Evolutionary conservation across 2,329 filamentous ascomycete species (phyloP), one percentile per base, ranked within the genome.

Genomic region (Aciculosporium take): DNA sequence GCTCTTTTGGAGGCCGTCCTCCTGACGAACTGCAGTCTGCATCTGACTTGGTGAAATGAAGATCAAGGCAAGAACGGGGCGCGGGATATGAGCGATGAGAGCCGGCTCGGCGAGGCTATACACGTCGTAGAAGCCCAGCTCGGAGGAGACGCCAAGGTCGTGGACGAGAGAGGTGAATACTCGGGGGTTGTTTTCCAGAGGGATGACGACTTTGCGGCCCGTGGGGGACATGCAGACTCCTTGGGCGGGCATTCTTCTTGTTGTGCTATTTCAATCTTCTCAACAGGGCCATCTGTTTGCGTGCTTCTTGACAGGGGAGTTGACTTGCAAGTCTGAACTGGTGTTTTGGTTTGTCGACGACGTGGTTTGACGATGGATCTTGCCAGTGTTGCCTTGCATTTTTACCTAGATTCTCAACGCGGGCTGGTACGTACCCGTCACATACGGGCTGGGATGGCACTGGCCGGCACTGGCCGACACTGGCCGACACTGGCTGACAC

Each of bases 61-160:
- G 41, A 94, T 74, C 27, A 91, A 73, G 13, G 84, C 84, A 49
- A 83, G 66, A 4, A 76, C 80, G 10, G 85, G 85, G 9, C 84
- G 80, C 0, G 85, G 84, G 7, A 60, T 53, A 58, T 87, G 78
- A 42, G 74, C 71, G 46, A 91, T 70, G n/a, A 89, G 72, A 21
- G 80, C 73, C 0, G 81, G 74, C 34, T 91, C 84, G 56, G 85
- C 79, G 54, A 93, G 75, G 50, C 76, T 82, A 67, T 76, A 89
- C 58, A 93, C 81, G 58, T 93, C 85, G 61, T 85, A 76, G 68
- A 91, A 93, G 50, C 71, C 68, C 13, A 93, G 68, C 29, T 69
- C 64, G 21, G 66, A 56, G 1, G 82, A 79, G 34, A 91, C 68
- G 37, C 84, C 84, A 12, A 91, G 72, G 49, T 78, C 74, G 56